Evolutionary conservation across 495 filamentous ascomycete genomes (phyloP), one percentile per base, ranked within the genome.

Genomic region (Cryomyces antarcticus): DNA sequence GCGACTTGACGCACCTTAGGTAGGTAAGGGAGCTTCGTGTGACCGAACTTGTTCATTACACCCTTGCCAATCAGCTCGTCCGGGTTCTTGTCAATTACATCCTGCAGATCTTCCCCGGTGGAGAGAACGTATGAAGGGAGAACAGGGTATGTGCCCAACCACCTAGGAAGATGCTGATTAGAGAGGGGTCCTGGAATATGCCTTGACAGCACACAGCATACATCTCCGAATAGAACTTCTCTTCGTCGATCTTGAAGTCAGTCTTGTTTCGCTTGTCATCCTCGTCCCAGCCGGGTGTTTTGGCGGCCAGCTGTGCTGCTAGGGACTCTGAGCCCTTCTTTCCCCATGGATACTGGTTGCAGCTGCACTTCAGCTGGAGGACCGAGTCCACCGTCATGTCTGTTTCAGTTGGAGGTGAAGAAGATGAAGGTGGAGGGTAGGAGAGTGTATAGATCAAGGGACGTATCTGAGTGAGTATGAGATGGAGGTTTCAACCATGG

Each of bases 101-200:
- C 71, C 37, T 72, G 65, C 3, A 92, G 66, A 4, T 69, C 65
- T 44, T 82, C 71, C 6, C 73, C 77, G 0, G 69, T 77, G 2
- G 63, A 57, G 3, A 81, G 54, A 7, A 78, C 62, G 38, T 68
- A 69, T 2, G 77, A 77, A 0, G 79, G 80, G 33, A 75, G 73
- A 13, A 70, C 71, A 0, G 81, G 81, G 46, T 87, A 83, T 34
- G 82, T 82, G 4, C 81, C 80, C 63, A 87, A 76, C 82, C 81
- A 86, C 67, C 84, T 79, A 63, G 78, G 7, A 45, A 1, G 10
- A 1, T 6, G 7, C 9, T 2, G 11, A 43, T 7, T 41, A 5
- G 11, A 11, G 9, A 13, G 12, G 5, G 17, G 39, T n/a, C 17
- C 24, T 7, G 31, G 13, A 27, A 37, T 24, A 24, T 7, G 29